Evolutionary conservation across 23 red algal species (phyloP).

Genomic region (Chondrus crispus): DNA sequence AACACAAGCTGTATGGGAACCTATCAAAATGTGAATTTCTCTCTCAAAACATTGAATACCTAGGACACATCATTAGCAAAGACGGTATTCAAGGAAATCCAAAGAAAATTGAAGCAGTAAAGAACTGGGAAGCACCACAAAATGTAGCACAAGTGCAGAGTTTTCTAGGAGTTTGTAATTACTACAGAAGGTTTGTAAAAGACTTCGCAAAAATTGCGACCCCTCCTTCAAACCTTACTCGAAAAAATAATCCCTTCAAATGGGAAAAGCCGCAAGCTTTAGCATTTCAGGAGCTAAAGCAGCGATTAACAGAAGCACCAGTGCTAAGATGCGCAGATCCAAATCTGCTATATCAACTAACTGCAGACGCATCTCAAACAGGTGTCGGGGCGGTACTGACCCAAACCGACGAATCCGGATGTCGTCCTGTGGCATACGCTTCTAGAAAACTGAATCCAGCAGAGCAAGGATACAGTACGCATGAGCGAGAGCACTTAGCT

Average conservation of each 20-base stretch:
- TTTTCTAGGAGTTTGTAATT: conserved; percentile 10
- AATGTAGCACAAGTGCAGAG: neutral
- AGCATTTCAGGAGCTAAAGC: neutral
- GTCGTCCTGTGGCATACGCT: conserved; percentile 3
- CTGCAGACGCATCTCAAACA: neutral
- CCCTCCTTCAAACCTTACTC: neutral
- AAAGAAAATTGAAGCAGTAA: neutral
- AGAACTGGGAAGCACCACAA: neutral
- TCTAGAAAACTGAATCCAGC: neutral
- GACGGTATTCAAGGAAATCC: neutral
- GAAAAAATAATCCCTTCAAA: neutral
- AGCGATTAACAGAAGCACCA: neutral
- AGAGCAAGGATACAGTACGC: neutral
- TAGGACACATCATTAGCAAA: neutral
- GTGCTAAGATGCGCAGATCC: neutral
- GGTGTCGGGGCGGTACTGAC: neutral
- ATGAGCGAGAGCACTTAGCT: neutral
- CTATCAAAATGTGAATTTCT: neutral
- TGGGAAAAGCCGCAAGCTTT: neutral
- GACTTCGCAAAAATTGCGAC: neutral
- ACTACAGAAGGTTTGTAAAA: conserved; percentile 10
- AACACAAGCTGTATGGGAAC: neutral
- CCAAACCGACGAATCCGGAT: neutral
- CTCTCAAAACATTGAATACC: neutral
- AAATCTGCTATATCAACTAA: neutral